These are phyloP conservation scores for Triticum turgidum DNA, from an alignment of 176 grass and related monocot genomes.

Conservation along the genomic window DNA sequence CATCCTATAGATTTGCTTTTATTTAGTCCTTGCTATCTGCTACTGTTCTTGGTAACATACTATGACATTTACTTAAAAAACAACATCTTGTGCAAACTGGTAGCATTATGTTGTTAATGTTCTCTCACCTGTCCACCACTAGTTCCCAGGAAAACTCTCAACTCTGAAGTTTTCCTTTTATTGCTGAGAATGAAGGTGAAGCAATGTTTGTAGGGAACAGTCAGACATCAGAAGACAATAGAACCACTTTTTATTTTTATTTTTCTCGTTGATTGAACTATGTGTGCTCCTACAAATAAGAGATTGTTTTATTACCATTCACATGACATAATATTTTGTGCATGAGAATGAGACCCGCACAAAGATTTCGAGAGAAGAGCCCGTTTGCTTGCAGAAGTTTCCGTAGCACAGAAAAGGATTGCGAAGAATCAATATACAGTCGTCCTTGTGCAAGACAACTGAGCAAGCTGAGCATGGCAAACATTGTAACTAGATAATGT, in stretches of 20 bases:
- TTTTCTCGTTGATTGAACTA: not conserved
- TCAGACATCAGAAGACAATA: not conserved
- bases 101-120: not conserved
- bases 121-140: not conserved
- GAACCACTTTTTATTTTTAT: not conserved
- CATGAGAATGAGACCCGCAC: not conserved
- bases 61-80: not conserved
- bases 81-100: not conserved
- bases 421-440: not conserved
- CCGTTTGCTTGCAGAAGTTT: not conserved
- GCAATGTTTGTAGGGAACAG: not conserved
- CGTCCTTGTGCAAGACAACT: too few relatives aligned
- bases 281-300: not conserved
- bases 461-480: too few relatives aligned
- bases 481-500: too few relatives aligned
- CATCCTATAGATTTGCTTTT: not conserved
- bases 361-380: not conserved
- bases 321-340: not conserved
- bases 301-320: not conserved
- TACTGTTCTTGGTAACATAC: not conserved
- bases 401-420: not conserved
- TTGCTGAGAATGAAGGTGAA: not conserved
- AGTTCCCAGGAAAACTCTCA: not conserved
- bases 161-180: not conserved
- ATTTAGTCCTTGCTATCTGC: not conserved